Conservation (phyloP, 768 basidiomycete genomes). For the Infundibulicybe gibba region DNA sequence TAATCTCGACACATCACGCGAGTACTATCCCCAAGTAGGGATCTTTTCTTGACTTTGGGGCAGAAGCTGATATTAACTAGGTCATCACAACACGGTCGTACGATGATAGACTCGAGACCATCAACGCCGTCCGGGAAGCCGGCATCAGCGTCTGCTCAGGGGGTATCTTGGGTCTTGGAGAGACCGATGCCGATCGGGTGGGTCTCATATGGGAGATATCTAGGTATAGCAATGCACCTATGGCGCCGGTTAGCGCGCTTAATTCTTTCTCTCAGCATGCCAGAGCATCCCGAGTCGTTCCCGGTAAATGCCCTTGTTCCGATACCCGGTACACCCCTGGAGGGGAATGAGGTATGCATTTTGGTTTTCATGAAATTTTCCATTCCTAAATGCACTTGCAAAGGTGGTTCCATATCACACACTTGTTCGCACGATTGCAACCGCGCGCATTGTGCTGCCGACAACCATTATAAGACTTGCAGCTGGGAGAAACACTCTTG, state of each 20-base stretch:
- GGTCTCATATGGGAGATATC: conserved; percentile 93
- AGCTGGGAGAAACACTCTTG: conserved; percentile 86
- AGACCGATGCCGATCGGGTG: conserved; percentile 84
- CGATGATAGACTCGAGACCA: conserved; percentile 89
- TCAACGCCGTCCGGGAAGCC: conserved; percentile 86
- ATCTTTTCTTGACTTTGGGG: background rate
- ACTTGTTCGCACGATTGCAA: conserved; percentile 91
- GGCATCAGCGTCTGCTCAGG: conserved; percentile 98
- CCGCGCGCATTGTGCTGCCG: conserved; percentile 89
- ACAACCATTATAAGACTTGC: conserved; percentile 93
- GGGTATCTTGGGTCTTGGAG: conserved; percentile 92
- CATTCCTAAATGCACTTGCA: conserved; percentile 4
- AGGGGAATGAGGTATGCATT: conserved; percentile 73
- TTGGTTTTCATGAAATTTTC: background rate
- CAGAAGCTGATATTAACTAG: conserved; percentile 29
- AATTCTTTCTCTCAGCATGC: conserved; percentile 54
- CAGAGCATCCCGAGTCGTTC: conserved; percentile 97
- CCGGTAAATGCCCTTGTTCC: conserved; percentile 97
- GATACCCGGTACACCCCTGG: conserved; percentile 91
- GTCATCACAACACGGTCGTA: conserved; percentile 95
- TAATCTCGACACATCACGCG: conserved; percentile 96
- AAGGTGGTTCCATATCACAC: conserved; percentile 81
- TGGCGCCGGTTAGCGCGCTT: conserved; percentile 1
- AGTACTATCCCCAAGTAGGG: conserved; percentile 88
- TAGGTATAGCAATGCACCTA: conserved; percentile 50